phyloP scores from a whole-genome alignment of 2,329 filamentous ascomycete species.

The Stemphylium vesicarium region DNA sequence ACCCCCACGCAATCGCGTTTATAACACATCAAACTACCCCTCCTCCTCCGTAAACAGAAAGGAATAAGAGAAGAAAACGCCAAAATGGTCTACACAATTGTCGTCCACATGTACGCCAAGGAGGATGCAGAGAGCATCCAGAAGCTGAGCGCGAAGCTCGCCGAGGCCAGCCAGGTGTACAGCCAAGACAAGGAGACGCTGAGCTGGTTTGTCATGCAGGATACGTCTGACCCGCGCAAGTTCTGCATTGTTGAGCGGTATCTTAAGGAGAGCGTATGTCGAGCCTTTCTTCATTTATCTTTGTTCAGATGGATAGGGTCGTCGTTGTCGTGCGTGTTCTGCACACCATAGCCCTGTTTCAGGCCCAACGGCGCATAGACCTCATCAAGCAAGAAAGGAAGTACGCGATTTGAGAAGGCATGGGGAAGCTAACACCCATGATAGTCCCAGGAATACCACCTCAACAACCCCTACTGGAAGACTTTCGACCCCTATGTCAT shows the following conservation, averaged over 20 bases:
- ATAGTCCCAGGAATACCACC: constrained; percentile 53
- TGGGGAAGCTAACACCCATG: not conserved
- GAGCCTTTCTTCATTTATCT: not conserved
- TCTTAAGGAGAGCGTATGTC: constrained; percentile 66
- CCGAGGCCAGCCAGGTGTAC: constrained; percentile 76
- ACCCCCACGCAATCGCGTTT: no score
- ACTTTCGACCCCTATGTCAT: constrained; percentile 77
- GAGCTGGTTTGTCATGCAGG: constrained; percentile 78
- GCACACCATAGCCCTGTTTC: no score
- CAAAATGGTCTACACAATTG: constrained; percentile 72
- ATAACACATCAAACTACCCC: no score
- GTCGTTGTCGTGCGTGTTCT: not conserved
- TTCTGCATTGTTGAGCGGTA: constrained; percentile 81
- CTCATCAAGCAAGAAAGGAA: not conserved
- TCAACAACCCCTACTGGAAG: constrained; percentile 73
- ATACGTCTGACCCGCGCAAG: constrained; percentile 68
- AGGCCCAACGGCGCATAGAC: not conserved
- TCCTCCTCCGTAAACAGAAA: not conserved
- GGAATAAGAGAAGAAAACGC: not conserved
- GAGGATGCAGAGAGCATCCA: constrained; percentile 67
- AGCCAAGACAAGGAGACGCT: constrained; percentile 71
- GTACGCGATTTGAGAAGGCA: no score
- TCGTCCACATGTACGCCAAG: constrained; percentile 74
- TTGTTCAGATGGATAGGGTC: not conserved
- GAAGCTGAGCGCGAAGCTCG: constrained; percentile 73